These are phyloP conservation scores for Tetrahymena borealis DNA, from an alignment of 73 alveolate genomes.

Conservation along the genomic window DNA sequence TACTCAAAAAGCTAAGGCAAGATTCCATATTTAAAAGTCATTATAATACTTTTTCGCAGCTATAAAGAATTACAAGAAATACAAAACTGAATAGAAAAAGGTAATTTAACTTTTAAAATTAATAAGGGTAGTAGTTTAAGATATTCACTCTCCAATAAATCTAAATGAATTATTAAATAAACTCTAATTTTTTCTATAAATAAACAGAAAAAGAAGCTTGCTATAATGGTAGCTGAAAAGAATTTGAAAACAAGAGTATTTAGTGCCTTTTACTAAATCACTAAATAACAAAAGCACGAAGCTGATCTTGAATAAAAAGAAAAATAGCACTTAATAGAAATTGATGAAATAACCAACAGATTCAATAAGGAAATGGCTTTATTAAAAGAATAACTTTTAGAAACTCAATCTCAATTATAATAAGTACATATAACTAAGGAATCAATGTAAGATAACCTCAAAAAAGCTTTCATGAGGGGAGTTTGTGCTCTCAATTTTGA, in stretches of 20 bases:
- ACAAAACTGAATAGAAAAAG: conserved; percentile 41
- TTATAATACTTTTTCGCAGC: conserved; percentile 45
- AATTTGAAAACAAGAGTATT: conserved; percentile 5
- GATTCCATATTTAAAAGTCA: conserved; percentile 24
- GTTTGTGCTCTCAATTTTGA: conserved; percentile 97
- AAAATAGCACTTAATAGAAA: conserved; percentile 24
- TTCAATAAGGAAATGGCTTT: conserved; percentile 84
- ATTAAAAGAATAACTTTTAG: conserved; percentile 76
- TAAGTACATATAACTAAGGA: conserved; percentile 63
- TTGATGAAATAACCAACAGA: conserved; percentile 44
- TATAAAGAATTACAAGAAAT: conserved; percentile 40
- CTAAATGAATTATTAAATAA: neutral
- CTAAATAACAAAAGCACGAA: conserved; percentile 7
- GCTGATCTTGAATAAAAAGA: conserved; percentile 6
- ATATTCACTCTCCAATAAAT: conserved; percentile 27
- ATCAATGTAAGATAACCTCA: conserved; percentile 84
- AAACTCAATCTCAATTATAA: conserved; percentile 66
- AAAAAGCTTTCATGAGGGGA: conserved; percentile 98
- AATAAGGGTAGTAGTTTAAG: no score
- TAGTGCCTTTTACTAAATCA: conserved; percentile 2
- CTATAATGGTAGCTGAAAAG: conserved; percentile 10
- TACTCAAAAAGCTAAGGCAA: conserved; percentile 49
- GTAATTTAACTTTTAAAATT: conserved; percentile 9
- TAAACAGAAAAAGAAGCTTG: conserved; percentile 12
- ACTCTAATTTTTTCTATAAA: no score